Evolutionary conservation across 371 early-diverging fungal genomes (phyloP).

Genomic region (Entomophthora muscae): DNA sequence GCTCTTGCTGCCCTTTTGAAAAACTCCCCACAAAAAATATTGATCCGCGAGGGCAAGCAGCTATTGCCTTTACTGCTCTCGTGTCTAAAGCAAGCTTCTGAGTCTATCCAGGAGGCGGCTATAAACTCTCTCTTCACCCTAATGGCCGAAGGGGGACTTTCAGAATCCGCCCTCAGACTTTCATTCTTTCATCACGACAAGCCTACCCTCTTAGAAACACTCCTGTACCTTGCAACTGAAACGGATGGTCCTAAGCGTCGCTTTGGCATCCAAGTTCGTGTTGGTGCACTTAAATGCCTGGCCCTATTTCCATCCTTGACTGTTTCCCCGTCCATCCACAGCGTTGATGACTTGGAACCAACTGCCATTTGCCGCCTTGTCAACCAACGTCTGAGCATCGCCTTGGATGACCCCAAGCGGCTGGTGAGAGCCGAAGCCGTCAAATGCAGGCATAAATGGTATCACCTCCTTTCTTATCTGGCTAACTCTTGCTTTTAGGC

Average conservation of each 20-base stretch:
- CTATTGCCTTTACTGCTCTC: constrained; percentile 57
- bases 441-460: constrained; percentile 73
- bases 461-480: too few relatives aligned
- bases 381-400: constrained; percentile 28
- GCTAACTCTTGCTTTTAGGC: too few relatives aligned
- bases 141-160: background rate
- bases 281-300: constrained; percentile 49
- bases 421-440: constrained; percentile 76
- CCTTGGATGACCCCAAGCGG: constrained; percentile 73
- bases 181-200: background rate
- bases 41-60: constrained; percentile 51
- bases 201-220: background rate
- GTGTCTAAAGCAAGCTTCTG: constrained; percentile 37
- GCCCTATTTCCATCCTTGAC: constrained; percentile 30
- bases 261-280: constrained; percentile 25
- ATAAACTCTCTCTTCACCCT: constrained; percentile 23
- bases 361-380: constrained; percentile 17
- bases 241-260: background rate
- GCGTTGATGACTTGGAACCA: background rate
- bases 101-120: constrained; percentile 48
- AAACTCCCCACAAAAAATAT: constrained; percentile 62
- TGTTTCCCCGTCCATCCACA: background rate
- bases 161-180: background rate
- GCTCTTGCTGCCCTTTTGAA: constrained; percentile 64
- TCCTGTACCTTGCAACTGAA: background rate